These are phyloP conservation scores for Colletotrichum zoysiae DNA, from an alignment of 2,329 filamentous ascomycete species.

Conservation along the genomic window DNA sequence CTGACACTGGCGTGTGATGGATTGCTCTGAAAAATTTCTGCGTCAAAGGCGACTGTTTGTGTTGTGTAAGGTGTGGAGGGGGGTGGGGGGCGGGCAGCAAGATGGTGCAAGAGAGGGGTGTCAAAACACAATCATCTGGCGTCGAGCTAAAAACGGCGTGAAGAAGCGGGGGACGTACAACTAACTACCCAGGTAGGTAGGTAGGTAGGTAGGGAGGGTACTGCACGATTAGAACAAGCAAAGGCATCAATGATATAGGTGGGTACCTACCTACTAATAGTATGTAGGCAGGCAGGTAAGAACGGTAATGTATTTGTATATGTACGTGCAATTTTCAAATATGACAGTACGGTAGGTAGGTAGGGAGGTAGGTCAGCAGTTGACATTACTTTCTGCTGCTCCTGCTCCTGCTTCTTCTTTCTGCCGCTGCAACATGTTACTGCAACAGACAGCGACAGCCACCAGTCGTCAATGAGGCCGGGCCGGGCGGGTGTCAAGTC, in stretches of 20 bases:
- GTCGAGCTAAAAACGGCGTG: not conserved
- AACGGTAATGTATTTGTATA: too few species aligned
- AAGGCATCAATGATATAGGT: not conserved
- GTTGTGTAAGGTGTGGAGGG: slow-evolving; percentile 1
- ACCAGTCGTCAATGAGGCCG: slow-evolving; percentile 28
- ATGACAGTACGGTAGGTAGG: not conserved
- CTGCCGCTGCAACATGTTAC: too few species aligned
- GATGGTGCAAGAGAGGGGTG: slow-evolving; percentile 11
- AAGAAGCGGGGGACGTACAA: slow-evolving; percentile 15
- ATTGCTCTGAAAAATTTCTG: slow-evolving; percentile 39
- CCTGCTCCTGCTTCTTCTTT: too few species aligned
- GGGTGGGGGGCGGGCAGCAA: not conserved
- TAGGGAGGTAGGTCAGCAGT: not conserved
- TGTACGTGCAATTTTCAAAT: too few species aligned
- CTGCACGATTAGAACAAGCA: not conserved
- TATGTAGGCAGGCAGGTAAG: not conserved
- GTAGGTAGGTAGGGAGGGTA: too few species aligned
- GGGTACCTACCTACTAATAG: too few species aligned
- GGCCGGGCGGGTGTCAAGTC: slow-evolving; percentile 1
- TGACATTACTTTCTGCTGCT: not conserved
- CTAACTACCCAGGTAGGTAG: too few species aligned
- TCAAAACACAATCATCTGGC: slow-evolving; percentile 6
- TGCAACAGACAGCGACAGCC: slow-evolving; percentile 16
- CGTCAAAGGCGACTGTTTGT: slow-evolving; percentile 36
- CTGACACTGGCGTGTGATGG: slow-evolving; percentile 35